Evolutionary conservation across 441 rosid genomes (phyloP).

Genomic region (Populus hybrid): DNA sequence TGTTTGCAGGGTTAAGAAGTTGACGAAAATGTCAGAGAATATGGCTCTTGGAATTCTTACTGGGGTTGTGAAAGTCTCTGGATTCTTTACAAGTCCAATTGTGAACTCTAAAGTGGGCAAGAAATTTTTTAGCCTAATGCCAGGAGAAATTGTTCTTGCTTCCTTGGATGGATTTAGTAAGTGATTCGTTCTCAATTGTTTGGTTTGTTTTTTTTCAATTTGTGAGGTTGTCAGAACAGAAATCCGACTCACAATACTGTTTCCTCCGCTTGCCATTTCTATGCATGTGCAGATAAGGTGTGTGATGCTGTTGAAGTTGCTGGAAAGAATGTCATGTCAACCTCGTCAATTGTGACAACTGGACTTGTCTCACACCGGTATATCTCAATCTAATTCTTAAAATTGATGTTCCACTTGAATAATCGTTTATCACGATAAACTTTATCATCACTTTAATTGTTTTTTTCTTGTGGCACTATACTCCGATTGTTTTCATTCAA

Average conservation of each 20-base stretch:
- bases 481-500: background rate
- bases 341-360: conserved; percentile 66
- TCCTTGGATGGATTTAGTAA: too few species aligned
- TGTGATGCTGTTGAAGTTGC: conserved; percentile 80
- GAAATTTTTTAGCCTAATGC: conserved; percentile 71
- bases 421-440: too few species aligned
- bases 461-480: too few species aligned
- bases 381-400: background rate
- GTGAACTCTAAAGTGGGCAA: conserved; percentile 72
- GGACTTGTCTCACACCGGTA: conserved; percentile 63
- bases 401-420: background rate
- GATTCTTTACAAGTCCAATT: conserved; percentile 57
- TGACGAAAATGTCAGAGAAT: conserved; percentile 73
- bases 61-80: conserved; percentile 78
- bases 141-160: conserved; percentile 87
- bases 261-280: background rate
- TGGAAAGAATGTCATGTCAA: conserved; percentile 48
- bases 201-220: background rate
- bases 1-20: conserved; percentile 60
- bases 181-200: background rate
- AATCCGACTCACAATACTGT: background rate
- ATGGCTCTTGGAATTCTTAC: conserved; percentile 76
- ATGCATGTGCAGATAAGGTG: conserved; percentile 55
- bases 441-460: background rate
- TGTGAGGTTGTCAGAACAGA: background rate